phyloP scores from a whole-genome alignment of 805 yeast species.

The Dipodascopsis uninucleata region DNA sequence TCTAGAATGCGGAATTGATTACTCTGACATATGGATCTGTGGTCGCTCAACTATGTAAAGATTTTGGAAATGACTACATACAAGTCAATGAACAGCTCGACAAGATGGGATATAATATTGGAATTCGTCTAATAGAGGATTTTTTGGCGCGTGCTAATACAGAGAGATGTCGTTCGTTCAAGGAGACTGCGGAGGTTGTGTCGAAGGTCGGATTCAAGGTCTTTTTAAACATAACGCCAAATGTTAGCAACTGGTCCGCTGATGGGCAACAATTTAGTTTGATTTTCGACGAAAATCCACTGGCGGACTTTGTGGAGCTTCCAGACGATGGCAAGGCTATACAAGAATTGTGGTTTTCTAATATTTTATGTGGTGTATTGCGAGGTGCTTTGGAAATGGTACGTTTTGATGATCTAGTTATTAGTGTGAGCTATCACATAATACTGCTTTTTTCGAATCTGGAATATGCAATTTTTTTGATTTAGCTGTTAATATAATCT shows the following conservation, averaged over 20 bases:
- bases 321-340: slow-evolving; percentile 72
- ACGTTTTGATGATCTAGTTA: background rate
- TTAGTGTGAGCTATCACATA: background rate
- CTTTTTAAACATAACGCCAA: slow-evolving; percentile 78
- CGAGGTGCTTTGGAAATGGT: slow-evolving; percentile 88
- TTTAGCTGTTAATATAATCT: background rate
- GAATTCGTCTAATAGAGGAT: slow-evolving; percentile 86
- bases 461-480: background rate
- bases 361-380: slow-evolving; percentile 81
- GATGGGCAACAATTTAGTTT: slow-evolving; percentile 74
- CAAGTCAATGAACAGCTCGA: slow-evolving; percentile 82
- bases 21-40: slow-evolving; percentile 94
- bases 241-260: slow-evolving; percentile 66
- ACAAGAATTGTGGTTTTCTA: slow-evolving; percentile 86
- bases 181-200: slow-evolving; percentile 83
- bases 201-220: slow-evolving; percentile 86
- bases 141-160: slow-evolving; percentile 84
- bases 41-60: slow-evolving; percentile 86
- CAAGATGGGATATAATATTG: slow-evolving; percentile 93
- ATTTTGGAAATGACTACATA: slow-evolving; percentile 66
- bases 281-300: slow-evolving; percentile 77
- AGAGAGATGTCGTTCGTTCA: slow-evolving; percentile 72
- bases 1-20: slow-evolving; percentile 80
- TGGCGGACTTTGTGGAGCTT: slow-evolving; percentile 91
- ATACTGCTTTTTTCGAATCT: slow-evolving; percentile 1